Conservation (phyloP, 345 rosid genomes). For the Cardamine occulta region DNA sequence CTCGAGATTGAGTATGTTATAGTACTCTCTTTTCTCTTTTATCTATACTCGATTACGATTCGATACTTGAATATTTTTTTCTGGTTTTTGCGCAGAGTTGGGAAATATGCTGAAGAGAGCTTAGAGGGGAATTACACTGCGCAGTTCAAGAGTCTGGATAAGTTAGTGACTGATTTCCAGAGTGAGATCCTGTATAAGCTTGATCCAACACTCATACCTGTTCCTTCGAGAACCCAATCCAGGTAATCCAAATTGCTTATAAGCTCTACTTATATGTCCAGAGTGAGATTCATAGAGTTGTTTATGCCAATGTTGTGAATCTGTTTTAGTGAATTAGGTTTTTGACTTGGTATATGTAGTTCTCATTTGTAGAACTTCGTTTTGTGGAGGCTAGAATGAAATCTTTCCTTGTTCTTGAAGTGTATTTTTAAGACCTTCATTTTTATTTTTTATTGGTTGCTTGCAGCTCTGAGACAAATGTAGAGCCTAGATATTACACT, state of each 20-base stretch:
- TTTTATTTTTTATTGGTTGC: constrained; percentile 16
- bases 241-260: constrained; percentile 46
- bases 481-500: constrained; percentile 38
- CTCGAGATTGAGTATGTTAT: constrained; percentile 65
- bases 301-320: background rate
- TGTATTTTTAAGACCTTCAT: background rate
- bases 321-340: background rate
- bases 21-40: background rate
- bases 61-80: background rate
- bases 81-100: constrained; percentile 51
- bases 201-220: constrained; percentile 37
- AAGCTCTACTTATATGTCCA: too few species aligned
- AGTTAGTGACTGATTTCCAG: constrained; percentile 60
- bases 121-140: constrained; percentile 53
- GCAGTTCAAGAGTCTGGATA: constrained; percentile 63
- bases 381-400: constrained; percentile 8
- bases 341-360: constrained; percentile 3
- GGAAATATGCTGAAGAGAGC: constrained; percentile 53
- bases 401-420: background rate
- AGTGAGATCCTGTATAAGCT: constrained; percentile 55
- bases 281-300: background rate
- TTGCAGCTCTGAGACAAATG: constrained; percentile 52
- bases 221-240: constrained; percentile 39
- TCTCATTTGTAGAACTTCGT: background rate
- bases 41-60: constrained; percentile 6